These are phyloP conservation scores for Microcyclospora pomicola DNA, from an alignment of 2,329 filamentous ascomycete genomes.

Conservation along the genomic window DNA sequence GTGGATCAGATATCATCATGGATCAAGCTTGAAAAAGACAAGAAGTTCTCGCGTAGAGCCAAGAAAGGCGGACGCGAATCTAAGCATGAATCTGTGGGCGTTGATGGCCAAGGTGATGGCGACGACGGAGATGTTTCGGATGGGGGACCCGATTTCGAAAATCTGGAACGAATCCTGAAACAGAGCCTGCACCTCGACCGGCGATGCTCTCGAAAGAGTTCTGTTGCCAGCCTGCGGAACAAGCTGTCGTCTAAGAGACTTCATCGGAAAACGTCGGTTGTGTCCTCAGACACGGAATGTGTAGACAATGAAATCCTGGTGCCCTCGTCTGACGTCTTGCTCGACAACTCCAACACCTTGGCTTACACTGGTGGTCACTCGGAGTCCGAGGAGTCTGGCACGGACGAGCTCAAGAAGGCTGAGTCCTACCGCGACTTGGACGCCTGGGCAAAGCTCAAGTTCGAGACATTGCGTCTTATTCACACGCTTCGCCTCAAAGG, in stretches of 20 bases:
- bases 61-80: not conserved
- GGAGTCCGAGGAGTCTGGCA: constrained; percentile 36
- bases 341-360: constrained; percentile 85
- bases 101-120: not conserved
- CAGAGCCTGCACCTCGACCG: constrained; percentile 34
- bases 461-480: constrained; percentile 74
- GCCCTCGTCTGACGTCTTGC: constrained; percentile 65
- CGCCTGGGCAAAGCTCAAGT: constrained; percentile 78
- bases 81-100: not conserved
- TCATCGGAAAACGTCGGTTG: constrained; percentile 29
- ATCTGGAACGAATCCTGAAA: constrained; percentile 66
- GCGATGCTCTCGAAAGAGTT: constrained; percentile 7
- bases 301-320: constrained; percentile 70
- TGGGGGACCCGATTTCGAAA: constrained; percentile 48
- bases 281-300: constrained; percentile 75
- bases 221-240: constrained; percentile 8
- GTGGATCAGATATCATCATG: constrained; percentile 62
- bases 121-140: constrained; percentile 1
- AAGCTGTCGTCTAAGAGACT: constrained; percentile 17
- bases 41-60: constrained; percentile 40
- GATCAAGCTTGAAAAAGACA: constrained; percentile 66
- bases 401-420: constrained; percentile 12
- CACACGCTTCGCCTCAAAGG: constrained; percentile 85
- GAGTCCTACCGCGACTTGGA: constrained; percentile 29
- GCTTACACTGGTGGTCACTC: constrained; percentile 50